Conservation (phyloP, 441 rosid species). For the Metrosideros polymorpha region DNA sequence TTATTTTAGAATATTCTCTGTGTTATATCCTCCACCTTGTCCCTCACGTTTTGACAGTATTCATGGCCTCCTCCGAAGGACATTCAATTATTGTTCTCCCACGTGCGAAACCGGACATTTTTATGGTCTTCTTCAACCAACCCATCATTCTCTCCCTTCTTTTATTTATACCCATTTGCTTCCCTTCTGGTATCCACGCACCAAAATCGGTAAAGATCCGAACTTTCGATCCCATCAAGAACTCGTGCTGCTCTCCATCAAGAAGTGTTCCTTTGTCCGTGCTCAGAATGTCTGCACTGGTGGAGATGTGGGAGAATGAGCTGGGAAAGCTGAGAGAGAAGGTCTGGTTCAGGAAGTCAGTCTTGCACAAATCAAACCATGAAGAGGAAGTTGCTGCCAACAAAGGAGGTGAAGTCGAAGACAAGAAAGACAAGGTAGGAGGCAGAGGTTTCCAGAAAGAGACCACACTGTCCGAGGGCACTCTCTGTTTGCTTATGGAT, state of each 20-base stretch:
- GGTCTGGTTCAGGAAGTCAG: neutral
- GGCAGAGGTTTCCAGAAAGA: neutral
- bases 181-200: neutral
- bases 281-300: neutral
- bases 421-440: neutral
- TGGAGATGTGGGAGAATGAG: neutral
- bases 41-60: neutral
- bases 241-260: neutral
- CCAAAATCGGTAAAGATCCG: neutral
- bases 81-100: neutral
- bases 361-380: neutral
- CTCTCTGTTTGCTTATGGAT: neutral
- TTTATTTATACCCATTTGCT: neutral
- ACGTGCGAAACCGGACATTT: neutral
- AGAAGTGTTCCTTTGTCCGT: neutral
- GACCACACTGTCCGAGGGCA: neutral
- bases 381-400: neutral
- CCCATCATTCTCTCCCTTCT: neutral
- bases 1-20: neutral
- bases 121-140: neutral
- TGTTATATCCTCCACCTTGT: neutral
- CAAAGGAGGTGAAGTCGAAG: neutral
- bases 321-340: neutral
- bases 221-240: neutral
- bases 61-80: neutral